phyloP scores from a whole-genome alignment of 495 filamentous ascomycete species.

The Monascus purpureus region DNA sequence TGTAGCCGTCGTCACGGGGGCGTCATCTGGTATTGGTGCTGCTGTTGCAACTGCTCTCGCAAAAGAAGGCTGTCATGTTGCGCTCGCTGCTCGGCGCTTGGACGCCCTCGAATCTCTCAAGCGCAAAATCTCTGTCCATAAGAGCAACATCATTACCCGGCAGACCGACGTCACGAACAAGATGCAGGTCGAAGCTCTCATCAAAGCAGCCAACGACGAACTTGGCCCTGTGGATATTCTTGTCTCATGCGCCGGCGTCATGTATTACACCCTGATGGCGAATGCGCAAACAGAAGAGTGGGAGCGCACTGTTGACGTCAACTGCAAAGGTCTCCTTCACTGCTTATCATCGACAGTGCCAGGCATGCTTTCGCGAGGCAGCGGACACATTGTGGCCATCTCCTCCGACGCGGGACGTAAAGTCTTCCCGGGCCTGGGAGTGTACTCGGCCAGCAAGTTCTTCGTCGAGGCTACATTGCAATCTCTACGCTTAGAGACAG shows the following conservation, averaged over 20 bases:
- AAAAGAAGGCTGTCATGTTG: conserved; percentile 45
- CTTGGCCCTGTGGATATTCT: conserved; percentile 53
- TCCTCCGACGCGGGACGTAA: conserved; percentile 57
- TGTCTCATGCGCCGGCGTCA: conserved; percentile 55
- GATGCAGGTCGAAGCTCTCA: conserved; percentile 39
- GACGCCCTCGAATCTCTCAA: conserved; percentile 46
- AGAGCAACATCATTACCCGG: conserved; percentile 41
- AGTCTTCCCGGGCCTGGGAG: conserved; percentile 56
- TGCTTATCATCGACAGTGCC: conserved; percentile 45
- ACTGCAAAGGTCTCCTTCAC: conserved; percentile 59
- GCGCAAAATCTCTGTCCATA: conserved; percentile 28
- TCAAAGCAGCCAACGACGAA: conserved; percentile 33
- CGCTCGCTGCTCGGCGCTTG: conserved; percentile 46
- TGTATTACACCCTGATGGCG: conserved; percentile 66
- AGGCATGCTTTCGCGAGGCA: conserved; percentile 44
- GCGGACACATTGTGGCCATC: conserved; percentile 52
- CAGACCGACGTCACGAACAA: conserved; percentile 48
- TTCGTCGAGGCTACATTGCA: conserved; percentile 60
- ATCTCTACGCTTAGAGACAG: conserved; percentile 50
- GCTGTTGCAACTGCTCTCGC: conserved; percentile 34
- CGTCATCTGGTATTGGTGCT: conserved; percentile 36
- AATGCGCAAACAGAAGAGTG: conserved; percentile 50
- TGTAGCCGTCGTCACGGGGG: conserved; percentile 36
- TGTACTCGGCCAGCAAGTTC: conserved; percentile 62
- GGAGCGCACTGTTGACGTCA: conserved; percentile 57